Percentiles rank a stretch among this genome's conserved stretches.
phyloP scores from a whole-genome alignment of 2,329 filamentous ascomycete species.

The Paraphoma chrysanthemicola region DNA sequence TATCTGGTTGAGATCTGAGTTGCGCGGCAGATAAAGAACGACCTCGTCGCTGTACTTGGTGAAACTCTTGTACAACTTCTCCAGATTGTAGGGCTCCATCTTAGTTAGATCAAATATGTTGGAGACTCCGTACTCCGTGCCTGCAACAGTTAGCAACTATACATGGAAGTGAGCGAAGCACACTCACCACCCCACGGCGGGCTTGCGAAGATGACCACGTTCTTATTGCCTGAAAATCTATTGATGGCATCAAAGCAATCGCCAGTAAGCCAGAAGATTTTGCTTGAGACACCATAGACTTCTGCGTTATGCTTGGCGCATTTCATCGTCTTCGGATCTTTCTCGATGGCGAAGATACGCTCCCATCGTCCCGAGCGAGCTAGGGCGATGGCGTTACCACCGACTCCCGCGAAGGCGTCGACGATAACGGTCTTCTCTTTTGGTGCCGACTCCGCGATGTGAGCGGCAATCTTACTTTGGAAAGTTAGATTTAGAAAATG shows the following conservation, averaged over 20 bases:
- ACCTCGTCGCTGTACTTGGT: constrained; percentile 56
- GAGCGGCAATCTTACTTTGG: constrained; percentile 72
- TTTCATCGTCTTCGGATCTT: constrained; percentile 77
- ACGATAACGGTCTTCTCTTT: constrained; percentile 71
- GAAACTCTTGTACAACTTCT: constrained; percentile 51
- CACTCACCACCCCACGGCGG: constrained; percentile 75
- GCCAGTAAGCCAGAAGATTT: constrained; percentile 84
- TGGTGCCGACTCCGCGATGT: constrained; percentile 67
- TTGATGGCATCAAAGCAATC: constrained; percentile 82
- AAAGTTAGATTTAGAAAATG: constrained; percentile 9
- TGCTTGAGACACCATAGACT: constrained; percentile 78
- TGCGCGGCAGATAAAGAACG: constrained; percentile 82
- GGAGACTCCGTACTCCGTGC: constrained; percentile 67
- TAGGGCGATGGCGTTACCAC: constrained; percentile 95
- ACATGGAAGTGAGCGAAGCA: not conserved
- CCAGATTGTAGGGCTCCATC: constrained; percentile 86
- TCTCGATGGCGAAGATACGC: constrained; percentile 87
- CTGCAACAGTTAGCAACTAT: constrained; percentile 44
- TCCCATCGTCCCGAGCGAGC: constrained; percentile 81
- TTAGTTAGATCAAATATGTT: constrained; percentile 81
- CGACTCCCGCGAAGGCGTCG: constrained; percentile 89
- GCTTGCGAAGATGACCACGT: constrained; percentile 72
- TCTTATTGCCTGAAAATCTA: constrained; percentile 57
- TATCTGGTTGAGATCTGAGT: constrained; percentile 48
- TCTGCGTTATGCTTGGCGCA: constrained; percentile 93